Conservation (phyloP, 2,329 filamentous ascomycete species). For the Cercospora beticola region DNA sequence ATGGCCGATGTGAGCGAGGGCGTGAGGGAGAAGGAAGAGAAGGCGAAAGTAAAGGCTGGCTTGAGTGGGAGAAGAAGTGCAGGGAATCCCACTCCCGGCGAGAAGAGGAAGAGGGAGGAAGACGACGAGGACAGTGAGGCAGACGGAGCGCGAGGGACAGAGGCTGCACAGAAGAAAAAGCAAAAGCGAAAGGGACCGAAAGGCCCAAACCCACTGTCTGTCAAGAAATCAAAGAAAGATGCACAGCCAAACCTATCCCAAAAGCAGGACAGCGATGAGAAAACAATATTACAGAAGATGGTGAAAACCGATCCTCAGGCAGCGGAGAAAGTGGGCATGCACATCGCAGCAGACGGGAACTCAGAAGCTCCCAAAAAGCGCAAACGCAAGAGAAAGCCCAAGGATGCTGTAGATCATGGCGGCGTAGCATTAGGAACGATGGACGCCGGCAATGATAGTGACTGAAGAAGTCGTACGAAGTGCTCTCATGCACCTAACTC, state of each 20-base stretch:
- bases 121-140: constrained; percentile 32
- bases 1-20: constrained; percentile 68
- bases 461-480: background rate
- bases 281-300: constrained; percentile 26
- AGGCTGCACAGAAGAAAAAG: constrained; percentile 51
- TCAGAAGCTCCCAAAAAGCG: constrained; percentile 24
- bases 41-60: constrained; percentile 70
- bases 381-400: constrained; percentile 28
- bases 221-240: constrained; percentile 66
- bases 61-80: constrained; percentile 46
- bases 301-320: constrained; percentile 34
- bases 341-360: constrained; percentile 2
- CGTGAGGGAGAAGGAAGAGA: constrained; percentile 67
- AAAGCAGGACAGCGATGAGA: constrained; percentile 27
- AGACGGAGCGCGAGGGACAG: constrained; percentile 22
- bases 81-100: constrained; percentile 14
- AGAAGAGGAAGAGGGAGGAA: constrained; percentile 37
- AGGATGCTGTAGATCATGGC: constrained; percentile 16
- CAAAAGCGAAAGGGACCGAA: constrained; percentile 62
- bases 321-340: constrained; percentile 24
- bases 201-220: constrained; percentile 68
- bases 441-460: constrained; percentile 3
- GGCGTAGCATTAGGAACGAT: constrained; percentile 2
- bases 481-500: background rate
- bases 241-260: constrained; percentile 10